Evolutionary conservation across 2,329 filamentous ascomycete genomes (phyloP).

Genomic region (Nakataea oryzae): DNA sequence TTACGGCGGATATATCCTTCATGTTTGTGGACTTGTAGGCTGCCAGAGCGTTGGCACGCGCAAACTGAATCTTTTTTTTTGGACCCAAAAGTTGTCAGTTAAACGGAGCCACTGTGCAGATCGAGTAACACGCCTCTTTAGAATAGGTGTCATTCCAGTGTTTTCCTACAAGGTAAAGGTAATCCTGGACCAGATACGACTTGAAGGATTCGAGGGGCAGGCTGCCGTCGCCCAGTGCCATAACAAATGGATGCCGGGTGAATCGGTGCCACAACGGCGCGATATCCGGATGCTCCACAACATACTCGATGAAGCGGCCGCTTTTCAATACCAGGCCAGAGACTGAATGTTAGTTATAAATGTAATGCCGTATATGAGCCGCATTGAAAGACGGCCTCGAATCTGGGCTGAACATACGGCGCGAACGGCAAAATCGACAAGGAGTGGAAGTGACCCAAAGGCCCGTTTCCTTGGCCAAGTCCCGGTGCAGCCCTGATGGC

Average conservation of each 20-base stretch:
- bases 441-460: slow-evolving; percentile 72
- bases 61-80: slow-evolving; percentile 74
- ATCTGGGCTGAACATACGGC: slow-evolving; percentile 31
- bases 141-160: slow-evolving; percentile 1
- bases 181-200: slow-evolving; percentile 84
- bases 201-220: slow-evolving; percentile 72
- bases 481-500: slow-evolving; percentile 56
- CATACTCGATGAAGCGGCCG: slow-evolving; percentile 73
- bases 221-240: slow-evolving; percentile 63
- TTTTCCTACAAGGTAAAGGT: slow-evolving; percentile 64
- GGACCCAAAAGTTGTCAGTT: too few relatives aligned
- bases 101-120: too few relatives aligned
- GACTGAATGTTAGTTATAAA: not conserved
- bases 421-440: slow-evolving; percentile 57
- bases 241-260: slow-evolving; percentile 74
- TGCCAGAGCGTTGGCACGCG: slow-evolving; percentile 73
- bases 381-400: not conserved
- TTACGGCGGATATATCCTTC: slow-evolving; percentile 59
- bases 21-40: slow-evolving; percentile 75
- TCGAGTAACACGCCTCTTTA: too few relatives aligned
- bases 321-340: slow-evolving; percentile 22
- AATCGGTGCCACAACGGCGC: slow-evolving; percentile 63
- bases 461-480: slow-evolving; percentile 58
- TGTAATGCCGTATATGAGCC: slow-evolving; percentile 1
- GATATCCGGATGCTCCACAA: slow-evolving; percentile 68